These are phyloP conservation scores for Fusarium sp. DNA, from an alignment of 2,329 filamentous ascomycete species.

Conservation along the genomic window DNA sequence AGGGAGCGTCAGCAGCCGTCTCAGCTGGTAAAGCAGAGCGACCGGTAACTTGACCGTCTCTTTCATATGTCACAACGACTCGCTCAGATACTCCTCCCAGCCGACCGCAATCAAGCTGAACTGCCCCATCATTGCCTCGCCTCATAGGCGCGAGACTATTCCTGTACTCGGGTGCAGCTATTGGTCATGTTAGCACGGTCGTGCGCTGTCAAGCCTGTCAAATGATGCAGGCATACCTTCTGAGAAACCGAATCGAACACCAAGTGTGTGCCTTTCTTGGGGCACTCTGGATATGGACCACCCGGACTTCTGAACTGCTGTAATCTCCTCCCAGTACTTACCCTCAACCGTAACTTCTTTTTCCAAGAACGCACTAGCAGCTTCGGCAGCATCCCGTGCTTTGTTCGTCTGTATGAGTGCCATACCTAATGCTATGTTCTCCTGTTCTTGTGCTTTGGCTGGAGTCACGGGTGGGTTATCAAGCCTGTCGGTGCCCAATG, in stretches of 20 bases:
- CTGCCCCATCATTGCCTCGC: slow-evolving; percentile 76
- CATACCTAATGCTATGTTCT: slow-evolving; percentile 72
- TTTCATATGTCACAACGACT: slow-evolving; percentile 73
- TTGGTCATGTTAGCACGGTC: slow-evolving; percentile 40
- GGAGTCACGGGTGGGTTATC: slow-evolving; percentile 68
- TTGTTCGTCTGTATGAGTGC: slow-evolving; percentile 80
- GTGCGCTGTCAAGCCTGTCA: not conserved
- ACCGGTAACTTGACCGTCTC: slow-evolving; percentile 67
- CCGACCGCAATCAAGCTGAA: slow-evolving; percentile 74
- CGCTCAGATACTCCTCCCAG: slow-evolving; percentile 63
- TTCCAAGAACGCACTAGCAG: slow-evolving; percentile 76
- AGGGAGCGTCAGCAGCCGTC: slow-evolving; percentile 59
- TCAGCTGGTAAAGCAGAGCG: slow-evolving; percentile 61
- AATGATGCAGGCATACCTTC: slow-evolving; percentile 64
- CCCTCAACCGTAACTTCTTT: slow-evolving; percentile 82
- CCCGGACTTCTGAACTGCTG: slow-evolving; percentile 81
- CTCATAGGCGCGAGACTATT: slow-evolving; percentile 82
- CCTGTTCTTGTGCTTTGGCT: slow-evolving; percentile 64
- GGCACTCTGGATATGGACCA: slow-evolving; percentile 88
- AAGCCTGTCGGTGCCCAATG: slow-evolving; percentile 74
- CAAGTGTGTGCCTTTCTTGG: slow-evolving; percentile 76
- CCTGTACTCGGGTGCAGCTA: slow-evolving; percentile 66
- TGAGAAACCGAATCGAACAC: slow-evolving; percentile 88
- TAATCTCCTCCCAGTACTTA: slow-evolving; percentile 87
- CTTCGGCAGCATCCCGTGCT: slow-evolving; percentile 76